Base-by-base conservation (phyloP, 2,329 filamentous ascomycete genomes). In the Phyllosticta citriasiana region DNA sequence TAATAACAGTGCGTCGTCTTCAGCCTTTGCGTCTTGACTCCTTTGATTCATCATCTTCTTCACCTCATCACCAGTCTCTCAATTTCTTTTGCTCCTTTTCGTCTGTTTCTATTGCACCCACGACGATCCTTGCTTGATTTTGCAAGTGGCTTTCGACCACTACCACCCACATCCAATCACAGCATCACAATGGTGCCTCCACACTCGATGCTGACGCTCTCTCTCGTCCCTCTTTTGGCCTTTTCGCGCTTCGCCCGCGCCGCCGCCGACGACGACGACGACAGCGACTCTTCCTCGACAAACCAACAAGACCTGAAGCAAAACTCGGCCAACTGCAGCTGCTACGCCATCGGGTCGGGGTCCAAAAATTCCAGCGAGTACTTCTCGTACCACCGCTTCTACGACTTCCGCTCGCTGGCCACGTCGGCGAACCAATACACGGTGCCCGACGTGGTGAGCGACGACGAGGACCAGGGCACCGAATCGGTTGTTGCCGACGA, bases 331-430 rank as follows among this genome's bases (percentile, higher is more conserved):
- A 68, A 75, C 53, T 80, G 79, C 64, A 74, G 77, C 59, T 80
- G 79, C 69, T 81, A 79, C 63, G 71, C 76, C 8, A 72, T 80
- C 27, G 73, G 75, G 1, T 76, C 78, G 26, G 72, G 75, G 10
- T 30, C 24, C 25, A n/a, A 33, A 47, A 54, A 53, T 14, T 56
- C 51, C 2, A 53, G 51, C 33, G 51, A 73, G 6, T 80, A 79
- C 68, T 82, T 82, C 65, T 74, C 78, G 55, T 74, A 80, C 68
- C 77, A 81, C 71, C 76, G 74, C 57, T 77, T 82, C 67, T 81
- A 75, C 71, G 79, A 81, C 68, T 81, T 81, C 64, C 77, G 79
- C 26, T 70, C 73, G 50, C 70, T 80, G 7, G 67, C 71, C 19
- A 66, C 73, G n/a, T 59, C 65, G 63, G 16, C 67, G 65, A 55